Conservation (phyloP, 805 yeast species). For the Metschnikowia orientalis region DNA sequence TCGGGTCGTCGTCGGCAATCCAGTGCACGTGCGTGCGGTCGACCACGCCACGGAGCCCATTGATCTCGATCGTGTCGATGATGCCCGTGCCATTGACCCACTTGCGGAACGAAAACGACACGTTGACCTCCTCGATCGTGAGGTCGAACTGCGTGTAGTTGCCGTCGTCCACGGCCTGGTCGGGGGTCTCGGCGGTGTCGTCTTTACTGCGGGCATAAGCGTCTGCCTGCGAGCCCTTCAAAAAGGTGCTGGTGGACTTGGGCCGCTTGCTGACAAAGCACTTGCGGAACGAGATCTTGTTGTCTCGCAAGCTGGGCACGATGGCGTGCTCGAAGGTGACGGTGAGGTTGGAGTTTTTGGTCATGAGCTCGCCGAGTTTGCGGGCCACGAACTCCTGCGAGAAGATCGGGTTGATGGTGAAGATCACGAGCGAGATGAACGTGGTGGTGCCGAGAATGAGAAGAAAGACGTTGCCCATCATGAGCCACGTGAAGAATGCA, state of each 20-base stretch:
- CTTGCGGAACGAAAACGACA: conserved; percentile 74
- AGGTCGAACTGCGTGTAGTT: conserved; percentile 95
- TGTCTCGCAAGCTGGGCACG: conserved; percentile 90
- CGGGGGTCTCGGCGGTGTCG: conserved; percentile 11
- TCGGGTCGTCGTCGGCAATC: conserved; percentile 79
- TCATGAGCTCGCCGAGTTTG: conserved; percentile 74
- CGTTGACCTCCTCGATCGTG: conserved; percentile 78
- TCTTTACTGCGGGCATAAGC: conserved; percentile 55
- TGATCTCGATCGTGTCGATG: conserved; percentile 66
- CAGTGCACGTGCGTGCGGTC: conserved; percentile 86
- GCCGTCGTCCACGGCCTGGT: conserved; percentile 64
- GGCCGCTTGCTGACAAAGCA: conserved; percentile 88
- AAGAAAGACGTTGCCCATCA: conserved; percentile 80
- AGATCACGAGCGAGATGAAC: conserved; percentile 73
- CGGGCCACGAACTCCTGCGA: conserved; percentile 87
- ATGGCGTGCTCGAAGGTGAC: conserved; percentile 92
- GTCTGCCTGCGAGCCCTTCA: conserved; percentile 68
- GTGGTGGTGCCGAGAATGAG: conserved; percentile 88
- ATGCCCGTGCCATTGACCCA: conserved; percentile 92
- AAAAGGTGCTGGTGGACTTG: conserved; percentile 46
- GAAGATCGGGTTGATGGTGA: conserved; percentile 75
- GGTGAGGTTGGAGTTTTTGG: conserved; percentile 74
- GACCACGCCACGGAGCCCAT: conserved; percentile 86
- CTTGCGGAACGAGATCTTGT: conserved; percentile 76
- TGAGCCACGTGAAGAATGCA: conserved; percentile 87